Percentiles rank a stretch among this genome's conserved stretches.
phyloP scores from a whole-genome alignment of 1,284 basidiomycete species.

The Microbotryum violaceum region DNA sequence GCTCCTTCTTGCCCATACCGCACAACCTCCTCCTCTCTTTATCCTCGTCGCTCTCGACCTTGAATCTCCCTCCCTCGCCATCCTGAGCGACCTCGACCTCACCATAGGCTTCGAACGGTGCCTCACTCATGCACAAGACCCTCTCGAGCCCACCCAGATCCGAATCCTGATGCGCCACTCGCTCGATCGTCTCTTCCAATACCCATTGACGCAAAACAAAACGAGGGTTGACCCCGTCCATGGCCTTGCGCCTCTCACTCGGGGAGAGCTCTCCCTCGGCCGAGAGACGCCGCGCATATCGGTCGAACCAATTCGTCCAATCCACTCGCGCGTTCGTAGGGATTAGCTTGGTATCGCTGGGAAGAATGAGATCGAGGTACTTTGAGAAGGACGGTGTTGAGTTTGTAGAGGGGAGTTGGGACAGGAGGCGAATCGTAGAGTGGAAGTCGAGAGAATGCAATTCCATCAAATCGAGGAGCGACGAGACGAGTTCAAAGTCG shows the following conservation, averaged over 20 bases:
- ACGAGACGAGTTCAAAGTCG: conserved; percentile 58
- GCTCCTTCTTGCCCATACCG: conserved; percentile 60
- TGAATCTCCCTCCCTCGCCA: conserved; percentile 38
- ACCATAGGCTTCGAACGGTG: conserved; percentile 72
- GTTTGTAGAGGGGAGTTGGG: conserved; percentile 52
- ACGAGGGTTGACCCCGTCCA: conserved; percentile 62
- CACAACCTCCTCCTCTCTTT: conserved; percentile 68
- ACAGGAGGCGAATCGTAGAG: conserved; percentile 64
- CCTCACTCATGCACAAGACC: conserved; percentile 72
- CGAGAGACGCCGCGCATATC: conserved; percentile 56
- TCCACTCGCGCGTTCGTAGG: conserved; percentile 40
- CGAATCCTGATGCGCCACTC: conserved; percentile 50
- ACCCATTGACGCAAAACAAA: conserved; percentile 90
- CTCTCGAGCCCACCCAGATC: conserved; percentile 52
- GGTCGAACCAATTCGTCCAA: conserved; percentile 60
- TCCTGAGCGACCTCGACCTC: conserved; percentile 50
- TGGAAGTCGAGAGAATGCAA: conserved; percentile 71
- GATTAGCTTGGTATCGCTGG: conserved; percentile 46
- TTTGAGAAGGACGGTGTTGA: conserved; percentile 41
- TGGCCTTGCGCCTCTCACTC: conserved; percentile 45
- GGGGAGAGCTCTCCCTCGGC: conserved; percentile 47
- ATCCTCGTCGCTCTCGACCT: conserved; percentile 51
- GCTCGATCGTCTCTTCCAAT: conserved; percentile 74
- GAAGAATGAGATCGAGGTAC: conserved; percentile 52
- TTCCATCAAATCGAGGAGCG: conserved; percentile 63